phyloP scores from a whole-genome alignment of 192 early-diverging fungal genomes.

The Umbelopsis sp. region DNA sequence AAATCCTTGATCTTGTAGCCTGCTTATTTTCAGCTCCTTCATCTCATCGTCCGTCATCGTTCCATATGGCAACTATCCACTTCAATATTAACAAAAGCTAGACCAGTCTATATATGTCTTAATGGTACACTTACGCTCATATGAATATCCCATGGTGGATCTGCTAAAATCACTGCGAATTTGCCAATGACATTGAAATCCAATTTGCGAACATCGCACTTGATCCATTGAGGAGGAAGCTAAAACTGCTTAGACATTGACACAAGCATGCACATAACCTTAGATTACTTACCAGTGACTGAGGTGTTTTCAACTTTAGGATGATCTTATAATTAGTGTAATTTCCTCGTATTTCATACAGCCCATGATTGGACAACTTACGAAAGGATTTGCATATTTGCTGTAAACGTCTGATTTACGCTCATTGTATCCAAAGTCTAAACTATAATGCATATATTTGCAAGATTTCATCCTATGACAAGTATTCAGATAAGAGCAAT shows the following conservation, averaged over 20 bases:
- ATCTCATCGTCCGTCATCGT: conserved; percentile 73
- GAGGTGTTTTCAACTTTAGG: neutral
- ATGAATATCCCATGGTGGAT: conserved; percentile 73
- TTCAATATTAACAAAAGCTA: neutral
- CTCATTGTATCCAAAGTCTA: conserved; percentile 42
- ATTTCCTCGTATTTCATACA: neutral
- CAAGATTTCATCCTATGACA: conserved; percentile 65
- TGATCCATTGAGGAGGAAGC: conserved; percentile 64
- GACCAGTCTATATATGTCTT: neutral
- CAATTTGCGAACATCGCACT: conserved; percentile 61
- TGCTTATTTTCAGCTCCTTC: conserved; percentile 49
- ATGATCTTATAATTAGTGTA: neutral
- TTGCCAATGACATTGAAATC: conserved; percentile 59
- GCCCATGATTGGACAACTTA: neutral
- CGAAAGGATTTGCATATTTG: neutral
- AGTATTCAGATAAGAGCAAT: conserved; percentile 71
- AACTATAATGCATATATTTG: conserved; percentile 65
- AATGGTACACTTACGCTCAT: conserved; percentile 43
- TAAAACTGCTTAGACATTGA: conserved; percentile 8
- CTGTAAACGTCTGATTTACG: neutral
- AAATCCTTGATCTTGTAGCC: conserved; percentile 58
- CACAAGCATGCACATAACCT: no score
- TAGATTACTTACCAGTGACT: no score
- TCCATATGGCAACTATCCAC: conserved; percentile 60
- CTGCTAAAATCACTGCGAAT: conserved; percentile 65